Evolutionary conservation across 225 moss, liverwort and hornwort genomes (phyloP), one percentile per base, ranked within the genome.

Genomic region (Lunularia cruciata): DNA sequence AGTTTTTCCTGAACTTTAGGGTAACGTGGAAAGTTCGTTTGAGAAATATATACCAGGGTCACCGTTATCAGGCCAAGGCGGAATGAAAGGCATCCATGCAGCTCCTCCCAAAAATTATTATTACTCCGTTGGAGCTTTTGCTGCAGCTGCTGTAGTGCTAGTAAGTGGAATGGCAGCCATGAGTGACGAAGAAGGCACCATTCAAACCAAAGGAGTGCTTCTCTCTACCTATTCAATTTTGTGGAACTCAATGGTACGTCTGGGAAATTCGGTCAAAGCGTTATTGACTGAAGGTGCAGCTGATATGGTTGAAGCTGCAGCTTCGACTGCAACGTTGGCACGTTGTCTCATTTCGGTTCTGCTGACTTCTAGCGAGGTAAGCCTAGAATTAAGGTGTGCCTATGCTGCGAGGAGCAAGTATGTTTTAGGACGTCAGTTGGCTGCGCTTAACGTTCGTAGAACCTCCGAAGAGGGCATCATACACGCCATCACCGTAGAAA

Each of bases 291-390:
- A 84, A 30, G 69, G 82, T 30, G 71, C 84, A 57, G 75, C 77
- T 63, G 90, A 85, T 46, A 54, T 90, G 33, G 79, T 88, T 62
- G 90, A 95, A 58, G 86, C 86, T 56, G 68, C 81, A 55, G 77
- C 81, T 38, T 83, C 95, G 39, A 78, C 92, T 4, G 80, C 83
- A 85, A 84, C 84, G 61, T 60, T 95, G 71, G 84, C 77, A 57
- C 86, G 84, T 15, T 92, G 92, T 67, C 73, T 95, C 4, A 75
- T 87, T 54, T 78, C 92, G 38, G 84, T 92, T 52, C 68, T 95
- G 47, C 75, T 83, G 8, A 85, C 92, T 5, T 74, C 85, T 69
- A 83, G 75, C 34, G 75, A 83, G 74, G 82, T 82, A 75, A 66
- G 31, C 63, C 47, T 52, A 26, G 52, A 3, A 52, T 7, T 52